Base-by-base conservation (phyloP, 2,329 filamentous ascomycete genomes). In the Beauveria pseudobassiana region DNA sequence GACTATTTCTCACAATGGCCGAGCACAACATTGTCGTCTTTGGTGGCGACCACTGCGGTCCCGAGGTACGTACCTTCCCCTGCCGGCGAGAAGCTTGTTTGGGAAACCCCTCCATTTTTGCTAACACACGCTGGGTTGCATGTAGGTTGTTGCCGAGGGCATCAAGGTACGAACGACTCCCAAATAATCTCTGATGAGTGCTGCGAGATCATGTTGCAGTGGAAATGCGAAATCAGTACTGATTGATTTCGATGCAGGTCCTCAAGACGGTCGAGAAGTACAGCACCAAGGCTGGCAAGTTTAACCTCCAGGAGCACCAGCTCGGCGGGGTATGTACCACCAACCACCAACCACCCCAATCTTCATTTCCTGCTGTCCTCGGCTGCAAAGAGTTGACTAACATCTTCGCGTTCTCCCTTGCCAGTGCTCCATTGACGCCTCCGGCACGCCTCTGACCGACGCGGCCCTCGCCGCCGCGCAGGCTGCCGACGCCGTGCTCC, bases 271-370 rank as follows among this genome's bases (percentile, higher is more conserved):
- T 98, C 63, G 89, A 96, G 78, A 83, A 87, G 69, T 78, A 80
- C 68, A 87, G 85, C 72, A 82, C 87, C 62, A 84, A 87, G 67
- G 82, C 89, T 60, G 81, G 78, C 73, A 88, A 88, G 70, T 96
- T 98, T 80, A 91, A 95, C 74, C 88, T 97, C 69, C 85, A 96
- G 73, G 86, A 96, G 62, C 91, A 97, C 73, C 82, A 96, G 62
- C 84, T 99, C 63, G 93, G 95, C 70, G 93, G 95, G 71, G 93
- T 96, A 85, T 80, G 90, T 84, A 62, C 65, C 38, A 34, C 30
- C 30, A 14, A 34, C 30, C 12, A 34, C 12, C 30, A 34, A 4
- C 12, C 12, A 26, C 46, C 28, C 28, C 40, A 52, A 63, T 38
- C 38, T 38, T 14, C 12, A 43, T 9, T 40, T 5, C 53, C 59